A percentile compares a stretch with the other conserved stretches of the same genome.
These are phyloP conservation scores for Pluteus cervinus DNA, from an alignment of 768 basidiomycete genomes.

Conservation along the genomic window DNA sequence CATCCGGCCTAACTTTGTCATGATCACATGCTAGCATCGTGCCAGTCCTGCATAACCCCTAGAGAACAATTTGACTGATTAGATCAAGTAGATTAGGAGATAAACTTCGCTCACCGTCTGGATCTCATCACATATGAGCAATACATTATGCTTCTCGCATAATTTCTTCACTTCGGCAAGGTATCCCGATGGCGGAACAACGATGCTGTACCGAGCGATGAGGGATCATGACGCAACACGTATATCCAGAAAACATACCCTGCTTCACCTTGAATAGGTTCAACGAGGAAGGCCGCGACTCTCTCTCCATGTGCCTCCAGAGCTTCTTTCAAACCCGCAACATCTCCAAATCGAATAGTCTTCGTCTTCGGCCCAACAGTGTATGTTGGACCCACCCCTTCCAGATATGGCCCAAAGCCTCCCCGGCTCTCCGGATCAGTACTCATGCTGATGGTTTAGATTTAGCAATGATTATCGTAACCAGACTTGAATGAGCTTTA, in stretches of 20 bases:
- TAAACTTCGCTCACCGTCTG: slow-evolving; percentile 63
- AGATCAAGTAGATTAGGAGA: slow-evolving; percentile 1
- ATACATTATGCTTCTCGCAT: slow-evolving; percentile 88
- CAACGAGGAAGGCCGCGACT: slow-evolving; percentile 90
- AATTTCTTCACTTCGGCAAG: slow-evolving; percentile 68
- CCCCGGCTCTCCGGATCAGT: slow-evolving; percentile 86
- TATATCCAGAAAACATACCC: slow-evolving; percentile 48
- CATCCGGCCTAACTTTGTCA: slow-evolving; percentile 84
- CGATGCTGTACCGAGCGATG: slow-evolving; percentile 51
- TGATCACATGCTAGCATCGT: slow-evolving; percentile 91
- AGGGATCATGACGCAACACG: slow-evolving; percentile 4
- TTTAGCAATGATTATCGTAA: too few relatives aligned
- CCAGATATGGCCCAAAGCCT: slow-evolving; percentile 90
- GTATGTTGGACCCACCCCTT: slow-evolving; percentile 77
- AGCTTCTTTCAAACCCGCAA: slow-evolving; percentile 77
- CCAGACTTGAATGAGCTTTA: too few relatives aligned
- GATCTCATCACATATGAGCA: slow-evolving; percentile 98
- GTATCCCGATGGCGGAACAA: slow-evolving; percentile 89
- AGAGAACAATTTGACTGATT: slow-evolving; percentile 6
- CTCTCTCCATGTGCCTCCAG: slow-evolving; percentile 74
- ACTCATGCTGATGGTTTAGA: slow-evolving; percentile 78
- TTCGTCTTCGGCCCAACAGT: slow-evolving; percentile 43
- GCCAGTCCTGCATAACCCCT: slow-evolving; percentile 91
- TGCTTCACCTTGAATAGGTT: slow-evolving; percentile 99
- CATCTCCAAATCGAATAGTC: slow-evolving; percentile 77